phyloP scores from a whole-genome alignment of 768 basidiomycete species.

The Chalciporus sphaerocephalus region DNA sequence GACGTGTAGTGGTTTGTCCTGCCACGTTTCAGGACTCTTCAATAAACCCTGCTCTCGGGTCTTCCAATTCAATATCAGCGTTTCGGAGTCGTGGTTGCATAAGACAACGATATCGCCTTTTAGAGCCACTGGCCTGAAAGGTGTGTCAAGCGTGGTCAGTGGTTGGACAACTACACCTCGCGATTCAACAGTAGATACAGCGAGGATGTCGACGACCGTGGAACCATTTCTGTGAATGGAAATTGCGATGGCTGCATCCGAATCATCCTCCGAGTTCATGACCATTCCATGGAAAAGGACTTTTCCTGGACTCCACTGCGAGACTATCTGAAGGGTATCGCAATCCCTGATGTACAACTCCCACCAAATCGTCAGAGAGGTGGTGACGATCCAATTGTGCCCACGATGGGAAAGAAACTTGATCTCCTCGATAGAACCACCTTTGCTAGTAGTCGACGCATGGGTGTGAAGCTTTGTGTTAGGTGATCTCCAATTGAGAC shows the following conservation, averaged over 20 bases:
- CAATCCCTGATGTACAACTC: conserved; percentile 50
- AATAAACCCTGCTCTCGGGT: conserved; percentile 44
- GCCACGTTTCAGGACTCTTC: conserved; percentile 34
- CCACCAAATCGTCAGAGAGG: conserved; percentile 62
- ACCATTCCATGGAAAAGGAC: conserved; percentile 50
- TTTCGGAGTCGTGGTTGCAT: conserved; percentile 48
- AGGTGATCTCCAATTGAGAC: conserved; percentile 45
- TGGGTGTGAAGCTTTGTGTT: conserved; percentile 14
- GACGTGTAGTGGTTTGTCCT: conserved; percentile 52
- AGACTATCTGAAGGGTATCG: conserved; percentile 28
- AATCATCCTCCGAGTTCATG: conserved; percentile 43
- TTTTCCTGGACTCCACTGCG: conserved; percentile 52
- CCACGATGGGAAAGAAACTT: conserved; percentile 47
- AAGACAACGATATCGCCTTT: conserved; percentile 50
- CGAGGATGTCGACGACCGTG: conserved; percentile 28
- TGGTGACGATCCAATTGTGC: conserved; percentile 45
- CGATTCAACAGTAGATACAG: conserved; percentile 10
- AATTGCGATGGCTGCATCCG: conserved; percentile 48
- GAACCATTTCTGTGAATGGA: conserved; percentile 39
- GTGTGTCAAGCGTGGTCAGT: conserved; percentile 35
- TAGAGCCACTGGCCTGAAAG: conserved; percentile 45
- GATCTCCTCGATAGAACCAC: conserved; percentile 48
- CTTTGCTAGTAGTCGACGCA: conserved; percentile 26
- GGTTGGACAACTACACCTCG: conserved; percentile 27
- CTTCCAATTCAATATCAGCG: conserved; percentile 55